These are phyloP conservation scores for Macadamia tetraphylla DNA, from an alignment of 164 flowering plant genomes.

Conservation along the genomic window DNA sequence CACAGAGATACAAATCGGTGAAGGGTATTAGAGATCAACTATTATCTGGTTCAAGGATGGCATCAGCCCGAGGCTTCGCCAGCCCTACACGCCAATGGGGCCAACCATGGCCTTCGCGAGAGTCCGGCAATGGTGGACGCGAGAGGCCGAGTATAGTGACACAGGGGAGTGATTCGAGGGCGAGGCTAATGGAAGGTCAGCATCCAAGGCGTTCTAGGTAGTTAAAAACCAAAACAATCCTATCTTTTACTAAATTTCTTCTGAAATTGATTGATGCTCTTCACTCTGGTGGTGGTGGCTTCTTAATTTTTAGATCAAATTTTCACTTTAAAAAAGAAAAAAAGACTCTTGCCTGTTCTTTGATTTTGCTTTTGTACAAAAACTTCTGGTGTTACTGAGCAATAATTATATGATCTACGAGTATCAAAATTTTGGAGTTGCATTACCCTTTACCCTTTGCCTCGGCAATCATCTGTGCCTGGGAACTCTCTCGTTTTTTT, in stretches of 20 bases:
- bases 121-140: constrained; percentile 20
- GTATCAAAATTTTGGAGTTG: not conserved
- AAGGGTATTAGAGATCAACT: constrained; percentile 53
- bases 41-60: constrained; percentile 42
- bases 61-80: constrained; percentile 28
- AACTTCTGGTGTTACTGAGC: not conserved
- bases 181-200: constrained; percentile 33
- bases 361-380: constrained; percentile 3
- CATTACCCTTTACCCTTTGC: not conserved
- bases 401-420: not conserved
- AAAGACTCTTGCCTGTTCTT: too few relatives aligned
- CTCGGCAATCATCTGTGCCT: too few relatives aligned
- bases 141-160: constrained; percentile 32
- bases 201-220: constrained; percentile 38
- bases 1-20: constrained; percentile 38
- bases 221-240: not conserved
- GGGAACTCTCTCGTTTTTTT: too few relatives aligned
- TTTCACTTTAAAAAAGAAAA: not conserved
- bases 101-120: constrained; percentile 40
- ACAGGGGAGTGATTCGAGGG: constrained; percentile 37
- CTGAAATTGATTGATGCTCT: not conserved
- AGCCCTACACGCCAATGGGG: constrained; percentile 51
- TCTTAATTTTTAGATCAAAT: not conserved
- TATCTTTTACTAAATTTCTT: not conserved
- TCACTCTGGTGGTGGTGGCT: not conserved